Conservation (phyloP, 176 grass and related monocot genomes). For the Secale cereale region DNA sequence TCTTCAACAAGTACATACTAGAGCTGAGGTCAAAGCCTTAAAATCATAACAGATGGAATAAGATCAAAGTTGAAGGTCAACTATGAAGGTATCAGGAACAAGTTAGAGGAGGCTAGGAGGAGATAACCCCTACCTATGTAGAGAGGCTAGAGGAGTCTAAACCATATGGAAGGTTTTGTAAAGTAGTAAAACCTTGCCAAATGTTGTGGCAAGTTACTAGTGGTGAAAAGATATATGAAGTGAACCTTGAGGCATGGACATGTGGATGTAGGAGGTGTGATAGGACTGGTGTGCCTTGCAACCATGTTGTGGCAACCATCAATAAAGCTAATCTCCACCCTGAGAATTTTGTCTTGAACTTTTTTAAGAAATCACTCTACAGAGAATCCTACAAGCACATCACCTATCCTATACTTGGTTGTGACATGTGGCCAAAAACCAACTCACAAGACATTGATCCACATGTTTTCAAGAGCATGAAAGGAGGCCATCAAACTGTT, state of each 20-base stretch:
- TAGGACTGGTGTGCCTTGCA: background rate
- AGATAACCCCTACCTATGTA: no score
- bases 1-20: no score
- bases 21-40: no score
- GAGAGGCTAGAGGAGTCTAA: no score
- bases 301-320: background rate
- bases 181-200: background rate
- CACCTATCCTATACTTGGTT: background rate
- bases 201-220: background rate
- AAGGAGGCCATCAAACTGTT: background rate
- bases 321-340: background rate
- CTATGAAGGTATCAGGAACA: no score
- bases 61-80: no score
- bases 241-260: background rate
- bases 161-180: no score
- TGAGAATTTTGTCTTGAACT: background rate
- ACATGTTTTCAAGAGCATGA: background rate
- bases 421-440: background rate
- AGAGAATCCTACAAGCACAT: background rate
- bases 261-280: background rate
- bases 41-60: no score
- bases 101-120: no score
- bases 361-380: no score
- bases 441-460: background rate
- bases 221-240: background rate